Conservation (phyloP, 2,329 filamentous ascomycete genomes). For the Paecilomyces sp. region DNA sequence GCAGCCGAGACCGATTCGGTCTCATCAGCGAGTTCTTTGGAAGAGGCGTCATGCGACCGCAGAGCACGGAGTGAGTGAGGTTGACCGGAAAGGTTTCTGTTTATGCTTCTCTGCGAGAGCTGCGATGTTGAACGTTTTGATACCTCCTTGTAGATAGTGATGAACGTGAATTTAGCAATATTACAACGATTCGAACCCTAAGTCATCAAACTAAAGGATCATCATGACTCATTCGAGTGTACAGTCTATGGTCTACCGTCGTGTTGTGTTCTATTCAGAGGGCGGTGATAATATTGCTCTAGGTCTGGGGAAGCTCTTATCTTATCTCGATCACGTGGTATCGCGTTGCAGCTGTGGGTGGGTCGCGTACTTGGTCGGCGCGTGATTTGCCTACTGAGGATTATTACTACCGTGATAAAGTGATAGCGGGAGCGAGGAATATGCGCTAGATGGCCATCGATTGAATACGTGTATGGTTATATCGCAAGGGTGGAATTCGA, state of each 20-base stretch:
- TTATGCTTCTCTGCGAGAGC: background rate
- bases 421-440: background rate
- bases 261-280: too few species aligned
- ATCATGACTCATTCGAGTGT: background rate
- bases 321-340: constrained; percentile 24
- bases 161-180: background rate
- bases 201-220: background rate
- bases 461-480: background rate
- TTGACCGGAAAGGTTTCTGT: background rate
- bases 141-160: background rate
- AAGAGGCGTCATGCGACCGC: constrained; percentile 70
- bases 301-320: background rate
- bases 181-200: background rate
- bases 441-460: background rate
- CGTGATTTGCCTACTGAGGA: too few species aligned
- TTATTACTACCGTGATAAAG: too few species aligned
- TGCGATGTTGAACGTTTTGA: constrained; percentile 2
- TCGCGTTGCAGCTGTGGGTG: constrained; percentile 12
- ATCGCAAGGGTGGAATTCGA: background rate
- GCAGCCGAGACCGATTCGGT: constrained; percentile 77
- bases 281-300: background rate
- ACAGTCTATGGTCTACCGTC: background rate
- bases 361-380: too few species aligned
- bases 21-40: constrained; percentile 94
- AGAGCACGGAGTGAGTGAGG: constrained; percentile 23